Evolutionary conservation across 345 rosid genomes (phyloP).

Genomic region (Acer yangbiense): DNA sequence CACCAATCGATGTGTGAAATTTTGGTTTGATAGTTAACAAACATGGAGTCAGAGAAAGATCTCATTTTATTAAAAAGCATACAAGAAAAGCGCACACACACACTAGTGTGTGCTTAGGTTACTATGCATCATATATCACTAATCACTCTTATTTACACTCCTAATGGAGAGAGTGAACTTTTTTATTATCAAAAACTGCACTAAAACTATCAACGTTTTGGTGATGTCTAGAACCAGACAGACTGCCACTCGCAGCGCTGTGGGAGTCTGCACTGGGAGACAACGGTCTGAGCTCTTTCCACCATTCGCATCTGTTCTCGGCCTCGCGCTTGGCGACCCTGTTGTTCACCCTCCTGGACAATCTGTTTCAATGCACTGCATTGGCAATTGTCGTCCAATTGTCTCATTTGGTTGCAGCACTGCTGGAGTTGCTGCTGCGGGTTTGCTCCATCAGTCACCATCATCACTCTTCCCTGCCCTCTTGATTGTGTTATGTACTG

Average conservation of each 20-base stretch:
- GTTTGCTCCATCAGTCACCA: too few species aligned
- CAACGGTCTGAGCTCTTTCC: conserved; percentile 5
- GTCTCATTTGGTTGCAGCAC: conserved; percentile 25
- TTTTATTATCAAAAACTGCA: too few species aligned
- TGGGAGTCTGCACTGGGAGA: neutral
- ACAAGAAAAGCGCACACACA: neutral
- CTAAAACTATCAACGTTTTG: neutral
- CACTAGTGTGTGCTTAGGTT: neutral
- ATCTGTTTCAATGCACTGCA: conserved; percentile 23
- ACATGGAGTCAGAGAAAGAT: neutral
- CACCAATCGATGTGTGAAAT: too few species aligned
- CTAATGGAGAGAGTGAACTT: neutral
- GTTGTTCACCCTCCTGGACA: conserved; percentile 19
- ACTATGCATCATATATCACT: neutral
- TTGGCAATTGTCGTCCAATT: conserved; percentile 14
- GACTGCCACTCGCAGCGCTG: neutral
- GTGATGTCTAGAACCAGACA: neutral
- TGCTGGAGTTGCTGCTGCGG: neutral
- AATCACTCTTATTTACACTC: neutral
- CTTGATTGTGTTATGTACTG: neutral
- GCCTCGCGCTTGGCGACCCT: conserved; percentile 1
- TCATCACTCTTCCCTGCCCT: neutral
- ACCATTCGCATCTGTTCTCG: conserved; percentile 7
- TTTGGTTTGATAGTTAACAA: neutral
- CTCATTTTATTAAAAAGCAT: neutral